Evolutionary conservation across 352 stramenopile genomes (phyloP).

Genomic region (Globisporangium sylvaticum): DNA sequence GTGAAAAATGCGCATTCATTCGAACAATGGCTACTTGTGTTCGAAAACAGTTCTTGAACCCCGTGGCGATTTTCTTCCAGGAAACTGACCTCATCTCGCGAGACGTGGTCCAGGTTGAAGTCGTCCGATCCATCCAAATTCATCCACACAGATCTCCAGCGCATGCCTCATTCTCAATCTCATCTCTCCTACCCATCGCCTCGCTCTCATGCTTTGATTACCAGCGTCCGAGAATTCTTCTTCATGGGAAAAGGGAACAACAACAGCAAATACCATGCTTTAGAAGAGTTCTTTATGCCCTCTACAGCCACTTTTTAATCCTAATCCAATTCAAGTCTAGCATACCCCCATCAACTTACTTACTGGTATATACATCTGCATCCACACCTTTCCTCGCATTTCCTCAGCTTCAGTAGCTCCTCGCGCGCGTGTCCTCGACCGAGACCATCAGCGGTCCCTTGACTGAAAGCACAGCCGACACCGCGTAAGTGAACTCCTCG

Average conservation of each 20-base stretch:
- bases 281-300: too few relatives aligned
- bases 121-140: not conserved
- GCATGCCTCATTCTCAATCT: not conserved
- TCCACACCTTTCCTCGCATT: too few relatives aligned
- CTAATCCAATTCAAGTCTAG: too few relatives aligned
- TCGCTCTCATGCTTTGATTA: not conserved
- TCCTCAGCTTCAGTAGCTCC: constrained; percentile 3
- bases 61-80: not conserved
- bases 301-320: too few relatives aligned
- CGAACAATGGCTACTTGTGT: too few relatives aligned
- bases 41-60: too few relatives aligned
- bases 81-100: not conserved
- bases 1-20: too few relatives aligned
- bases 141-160: not conserved
- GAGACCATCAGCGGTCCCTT: not conserved
- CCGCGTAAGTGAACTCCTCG: constrained; percentile 38
- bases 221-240: not conserved
- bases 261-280: too few relatives aligned
- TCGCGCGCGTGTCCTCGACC: constrained; percentile 1
- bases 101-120: not conserved
- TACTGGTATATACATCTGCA: too few relatives aligned
- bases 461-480: constrained; percentile 32
- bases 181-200: not conserved
- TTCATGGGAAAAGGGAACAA: too few relatives aligned
- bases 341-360: too few relatives aligned